These are phyloP conservation scores for Persicaria maculosa DNA, from an alignment of 148 eudicot genomes.

Conservation along the genomic window DNA sequence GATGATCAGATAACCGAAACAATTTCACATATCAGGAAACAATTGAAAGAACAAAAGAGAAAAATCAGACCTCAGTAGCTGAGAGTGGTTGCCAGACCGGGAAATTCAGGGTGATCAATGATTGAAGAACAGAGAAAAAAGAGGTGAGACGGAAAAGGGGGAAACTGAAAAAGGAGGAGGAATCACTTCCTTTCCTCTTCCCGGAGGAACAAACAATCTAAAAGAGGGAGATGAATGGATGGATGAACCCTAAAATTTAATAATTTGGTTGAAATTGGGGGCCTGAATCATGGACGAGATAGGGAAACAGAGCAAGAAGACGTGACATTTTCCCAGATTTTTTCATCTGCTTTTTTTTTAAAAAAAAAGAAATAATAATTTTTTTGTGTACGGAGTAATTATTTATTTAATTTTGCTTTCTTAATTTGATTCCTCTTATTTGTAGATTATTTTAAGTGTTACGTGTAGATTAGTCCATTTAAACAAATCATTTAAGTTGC, in stretches of 20 bases:
- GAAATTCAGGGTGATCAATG: background rate
- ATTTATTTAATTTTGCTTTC: too few relatives aligned
- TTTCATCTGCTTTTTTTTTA: background rate
- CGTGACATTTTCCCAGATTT: background rate
- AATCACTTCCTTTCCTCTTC: conserved; percentile 4
- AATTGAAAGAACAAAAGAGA: background rate
- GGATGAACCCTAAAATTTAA: background rate
- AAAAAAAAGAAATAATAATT: too few relatives aligned
- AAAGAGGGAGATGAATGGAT: background rate
- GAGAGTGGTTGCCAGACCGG: background rate
- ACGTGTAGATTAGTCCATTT: too few relatives aligned
- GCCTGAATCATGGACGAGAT: conserved; percentile 8
- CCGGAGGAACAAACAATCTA: background rate
- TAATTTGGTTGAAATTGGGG: conserved; percentile 8
- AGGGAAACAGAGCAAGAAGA: conserved; percentile 10
- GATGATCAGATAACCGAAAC: background rate
- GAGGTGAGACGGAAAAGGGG: background rate
- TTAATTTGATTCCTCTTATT: too few relatives aligned
- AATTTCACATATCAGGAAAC: background rate
- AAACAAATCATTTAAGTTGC: too few relatives aligned
- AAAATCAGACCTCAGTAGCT: background rate
- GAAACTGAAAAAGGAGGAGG: background rate
- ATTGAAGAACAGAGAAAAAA: background rate
- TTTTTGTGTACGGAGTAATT: too few relatives aligned
- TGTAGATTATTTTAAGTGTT: too few relatives aligned